These are phyloP conservation scores for Starmerella scarabaei DNA, from an alignment of 805 yeast genomes.

Conservation along the genomic window DNA sequence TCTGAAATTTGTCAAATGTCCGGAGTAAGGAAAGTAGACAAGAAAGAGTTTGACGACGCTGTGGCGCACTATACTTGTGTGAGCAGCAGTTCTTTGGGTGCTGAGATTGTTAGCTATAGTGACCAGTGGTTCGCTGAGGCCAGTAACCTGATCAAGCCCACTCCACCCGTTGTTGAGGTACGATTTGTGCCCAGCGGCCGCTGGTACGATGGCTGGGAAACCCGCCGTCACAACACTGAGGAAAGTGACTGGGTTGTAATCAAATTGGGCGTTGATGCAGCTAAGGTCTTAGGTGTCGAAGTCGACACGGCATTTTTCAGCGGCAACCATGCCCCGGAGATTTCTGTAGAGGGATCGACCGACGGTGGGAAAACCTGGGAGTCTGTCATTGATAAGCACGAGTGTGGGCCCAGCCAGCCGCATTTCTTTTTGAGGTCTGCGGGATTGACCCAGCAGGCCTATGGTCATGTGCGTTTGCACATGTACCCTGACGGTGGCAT, in stretches of 20 bases:
- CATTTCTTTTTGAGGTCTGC: slow-evolving; percentile 61
- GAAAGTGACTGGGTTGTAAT: slow-evolving; percentile 81
- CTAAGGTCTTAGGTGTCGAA: slow-evolving; percentile 69
- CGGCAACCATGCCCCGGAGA: slow-evolving; percentile 89
- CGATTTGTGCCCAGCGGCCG: slow-evolving; percentile 77
- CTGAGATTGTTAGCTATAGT: slow-evolving; percentile 51
- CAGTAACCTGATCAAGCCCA: slow-evolving; percentile 67
- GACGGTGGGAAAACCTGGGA: slow-evolving; percentile 48
- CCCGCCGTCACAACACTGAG: slow-evolving; percentile 78
- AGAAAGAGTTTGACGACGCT: slow-evolving; percentile 17
- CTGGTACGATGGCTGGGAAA: slow-evolving; percentile 99
- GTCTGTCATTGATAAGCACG: slow-evolving; percentile 48
- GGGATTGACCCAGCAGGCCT: slow-evolving; percentile 44
- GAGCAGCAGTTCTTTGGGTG: slow-evolving; percentile 74
- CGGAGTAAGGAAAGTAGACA: slow-evolving; percentile 10
- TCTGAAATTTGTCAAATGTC: too few species aligned
- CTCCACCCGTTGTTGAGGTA: slow-evolving; percentile 68
- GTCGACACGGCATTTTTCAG: slow-evolving; percentile 87
- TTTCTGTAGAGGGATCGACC: slow-evolving; percentile 63
- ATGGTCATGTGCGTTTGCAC: slow-evolving; percentile 68
- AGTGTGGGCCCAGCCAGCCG: slow-evolving; percentile 81
- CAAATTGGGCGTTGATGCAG: slow-evolving; percentile 71
- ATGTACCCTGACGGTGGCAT: slow-evolving; percentile 99
- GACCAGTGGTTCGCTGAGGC: slow-evolving; percentile 98
- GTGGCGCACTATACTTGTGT: slow-evolving; percentile 40